Evolutionary conservation across 2,329 filamentous ascomycete genomes (phyloP).

Genomic region (Mariannaea sp.): DNA sequence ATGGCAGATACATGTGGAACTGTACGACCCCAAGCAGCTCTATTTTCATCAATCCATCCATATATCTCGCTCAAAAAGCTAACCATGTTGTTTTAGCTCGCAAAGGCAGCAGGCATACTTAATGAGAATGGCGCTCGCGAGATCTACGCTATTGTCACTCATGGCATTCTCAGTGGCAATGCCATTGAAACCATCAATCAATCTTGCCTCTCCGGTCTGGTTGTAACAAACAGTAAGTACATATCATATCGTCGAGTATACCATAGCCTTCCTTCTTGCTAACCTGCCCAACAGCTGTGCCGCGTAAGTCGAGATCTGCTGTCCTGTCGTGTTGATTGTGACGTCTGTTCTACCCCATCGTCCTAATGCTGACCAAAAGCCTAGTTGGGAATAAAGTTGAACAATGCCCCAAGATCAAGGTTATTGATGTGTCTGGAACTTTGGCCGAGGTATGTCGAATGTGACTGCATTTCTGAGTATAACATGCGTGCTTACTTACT

Average conservation of each 20-base stretch:
- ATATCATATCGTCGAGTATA: no score
- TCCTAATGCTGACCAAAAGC: background rate
- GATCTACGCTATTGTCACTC: slow-evolving; percentile 91
- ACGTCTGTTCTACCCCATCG: no score
- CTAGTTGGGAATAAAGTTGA: slow-evolving; percentile 77
- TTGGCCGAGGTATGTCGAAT: slow-evolving; percentile 59
- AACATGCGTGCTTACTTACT: slow-evolving; percentile 2
- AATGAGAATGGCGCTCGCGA: slow-evolving; percentile 83
- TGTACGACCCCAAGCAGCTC: background rate
- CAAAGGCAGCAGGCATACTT: slow-evolving; percentile 84
- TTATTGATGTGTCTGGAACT: slow-evolving; percentile 90
- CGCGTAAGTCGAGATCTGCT: slow-evolving; percentile 35
- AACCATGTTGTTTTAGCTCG: slow-evolving; percentile 38
- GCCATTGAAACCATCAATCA: background rate
- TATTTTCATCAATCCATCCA: background rate
- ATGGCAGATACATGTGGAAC: slow-evolving; percentile 96
- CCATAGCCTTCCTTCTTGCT: slow-evolving; percentile 26
- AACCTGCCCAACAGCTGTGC: slow-evolving; percentile 42
- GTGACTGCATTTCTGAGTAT: background rate
- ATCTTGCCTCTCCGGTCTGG: background rate
- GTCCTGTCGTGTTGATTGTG: background rate
- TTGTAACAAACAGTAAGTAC: slow-evolving; percentile 7
- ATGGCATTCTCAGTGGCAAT: slow-evolving; percentile 79
- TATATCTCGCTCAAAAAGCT: background rate
- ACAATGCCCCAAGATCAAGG: slow-evolving; percentile 78